These are phyloP conservation scores for Quercus aquifolioides DNA, from an alignment of 306 rosid species.

Conservation along the genomic window DNA sequence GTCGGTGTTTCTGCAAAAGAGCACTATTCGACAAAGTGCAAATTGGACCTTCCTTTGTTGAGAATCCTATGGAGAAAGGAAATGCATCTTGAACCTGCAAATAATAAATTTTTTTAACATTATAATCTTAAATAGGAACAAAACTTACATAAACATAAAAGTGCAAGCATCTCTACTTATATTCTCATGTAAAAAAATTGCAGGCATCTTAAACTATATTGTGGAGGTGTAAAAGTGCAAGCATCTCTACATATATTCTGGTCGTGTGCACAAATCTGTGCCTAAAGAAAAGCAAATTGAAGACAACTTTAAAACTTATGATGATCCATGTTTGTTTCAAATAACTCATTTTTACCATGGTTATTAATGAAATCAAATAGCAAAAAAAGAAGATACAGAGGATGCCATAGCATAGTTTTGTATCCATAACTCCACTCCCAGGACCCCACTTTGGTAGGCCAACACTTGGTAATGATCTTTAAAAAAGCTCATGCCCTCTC, in stretches of 20 bases:
- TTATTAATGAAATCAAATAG: not conserved
- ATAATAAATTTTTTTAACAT: not conserved
- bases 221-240: not conserved
- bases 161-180: not conserved
- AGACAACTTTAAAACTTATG: not conserved
- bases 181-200: not conserved
- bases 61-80: slow-evolving; percentile 45
- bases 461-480: not conserved
- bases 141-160: not conserved
- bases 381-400: not conserved
- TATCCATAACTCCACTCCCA: not conserved
- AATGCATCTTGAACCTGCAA: slow-evolving; percentile 49
- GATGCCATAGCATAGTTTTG: not conserved
- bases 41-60: slow-evolving; percentile 37
- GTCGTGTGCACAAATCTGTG: not conserved
- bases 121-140: not conserved
- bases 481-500: not conserved
- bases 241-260: not conserved
- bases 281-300: not conserved
- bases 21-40: slow-evolving; percentile 27
- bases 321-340: not conserved
- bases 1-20: slow-evolving; percentile 49
- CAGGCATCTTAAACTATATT: no score
- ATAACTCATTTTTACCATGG: not conserved
- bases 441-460: not conserved